These are phyloP conservation scores for Sporothrix curviconia DNA, from an alignment of 2,329 filamentous ascomycete genomes.

Conservation along the genomic window DNA sequence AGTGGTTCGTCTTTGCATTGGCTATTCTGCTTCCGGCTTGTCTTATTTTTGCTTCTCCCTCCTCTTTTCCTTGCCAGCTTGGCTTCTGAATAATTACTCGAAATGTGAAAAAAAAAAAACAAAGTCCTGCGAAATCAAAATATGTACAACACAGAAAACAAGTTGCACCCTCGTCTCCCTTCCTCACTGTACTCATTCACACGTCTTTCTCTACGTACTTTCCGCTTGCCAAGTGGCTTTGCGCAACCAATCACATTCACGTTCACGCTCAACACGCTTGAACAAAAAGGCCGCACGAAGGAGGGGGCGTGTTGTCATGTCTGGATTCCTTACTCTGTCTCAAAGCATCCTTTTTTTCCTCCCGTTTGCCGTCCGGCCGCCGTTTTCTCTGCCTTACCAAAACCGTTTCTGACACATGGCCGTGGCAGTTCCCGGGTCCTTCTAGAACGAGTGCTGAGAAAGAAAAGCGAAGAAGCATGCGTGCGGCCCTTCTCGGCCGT, in stretches of 20 bases:
- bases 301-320: conserved; percentile 9
- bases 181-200: neutral
- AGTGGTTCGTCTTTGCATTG: no score
- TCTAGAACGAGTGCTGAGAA: neutral
- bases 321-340: no score
- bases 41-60: no score
- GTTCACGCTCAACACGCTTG: no score
- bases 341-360: neutral
- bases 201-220: no score
- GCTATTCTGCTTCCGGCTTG: no score
- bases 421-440: neutral
- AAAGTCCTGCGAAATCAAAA: no score
- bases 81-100: no score
- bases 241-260: neutral
- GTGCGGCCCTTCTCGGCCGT: neutral
- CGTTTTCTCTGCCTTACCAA: neutral
- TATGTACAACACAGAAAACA: no score
- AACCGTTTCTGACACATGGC: neutral
- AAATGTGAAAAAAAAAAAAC: no score
- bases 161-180: neutral
- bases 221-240: no score
- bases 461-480: neutral
- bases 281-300: conserved; percentile 3
- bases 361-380: neutral
- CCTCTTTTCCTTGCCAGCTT: no score